Evolutionary conservation across 106 monocot species (phyloP).

Genomic region (Acorus gramineus): DNA sequence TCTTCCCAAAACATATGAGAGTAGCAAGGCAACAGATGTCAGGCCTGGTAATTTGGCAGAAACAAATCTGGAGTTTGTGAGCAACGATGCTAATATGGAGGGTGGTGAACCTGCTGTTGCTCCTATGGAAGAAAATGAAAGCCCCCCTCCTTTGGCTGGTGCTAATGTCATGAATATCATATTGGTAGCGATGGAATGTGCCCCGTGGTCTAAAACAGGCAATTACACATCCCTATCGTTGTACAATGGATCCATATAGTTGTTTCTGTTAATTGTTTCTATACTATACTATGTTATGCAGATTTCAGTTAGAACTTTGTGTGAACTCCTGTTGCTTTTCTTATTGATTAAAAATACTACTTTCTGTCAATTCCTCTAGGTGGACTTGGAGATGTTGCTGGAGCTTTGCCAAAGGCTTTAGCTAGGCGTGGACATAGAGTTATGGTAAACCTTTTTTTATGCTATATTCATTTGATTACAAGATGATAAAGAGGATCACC

Average conservation of each 20-base stretch:
- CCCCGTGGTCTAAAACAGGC: slow-evolving; percentile 95
- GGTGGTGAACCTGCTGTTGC: slow-evolving; percentile 2
- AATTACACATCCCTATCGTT: slow-evolving; percentile 8
- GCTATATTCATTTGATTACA: not conserved
- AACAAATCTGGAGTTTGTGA: slow-evolving; percentile 6
- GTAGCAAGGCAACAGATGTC: slow-evolving; percentile 5
- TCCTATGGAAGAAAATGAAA: slow-evolving; percentile 23
- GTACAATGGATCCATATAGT: too few relatives aligned
- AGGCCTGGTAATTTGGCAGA: slow-evolving; percentile 13
- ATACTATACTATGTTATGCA: too few relatives aligned
- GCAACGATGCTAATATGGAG: too few relatives aligned
- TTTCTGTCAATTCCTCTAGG: slow-evolving; percentile 26
- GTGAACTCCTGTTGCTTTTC: too few relatives aligned
- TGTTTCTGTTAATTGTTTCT: too few relatives aligned
- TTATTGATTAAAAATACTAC: not conserved
- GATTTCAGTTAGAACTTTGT: too few relatives aligned
- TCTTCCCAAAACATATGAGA: slow-evolving; percentile 10
- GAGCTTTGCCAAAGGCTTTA: slow-evolving; percentile 83
- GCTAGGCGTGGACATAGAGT: slow-evolving; percentile 78
- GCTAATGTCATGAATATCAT: slow-evolving; percentile 85
- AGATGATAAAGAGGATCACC: too few relatives aligned
- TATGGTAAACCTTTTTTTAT: slow-evolving; percentile 29
- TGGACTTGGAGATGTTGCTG: slow-evolving; percentile 95
- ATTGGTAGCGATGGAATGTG: slow-evolving; percentile 79
- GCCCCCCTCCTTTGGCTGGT: slow-evolving; percentile 51